phyloP scores from a whole-genome alignment of 345 rosid species.

The Populus nigra region DNA sequence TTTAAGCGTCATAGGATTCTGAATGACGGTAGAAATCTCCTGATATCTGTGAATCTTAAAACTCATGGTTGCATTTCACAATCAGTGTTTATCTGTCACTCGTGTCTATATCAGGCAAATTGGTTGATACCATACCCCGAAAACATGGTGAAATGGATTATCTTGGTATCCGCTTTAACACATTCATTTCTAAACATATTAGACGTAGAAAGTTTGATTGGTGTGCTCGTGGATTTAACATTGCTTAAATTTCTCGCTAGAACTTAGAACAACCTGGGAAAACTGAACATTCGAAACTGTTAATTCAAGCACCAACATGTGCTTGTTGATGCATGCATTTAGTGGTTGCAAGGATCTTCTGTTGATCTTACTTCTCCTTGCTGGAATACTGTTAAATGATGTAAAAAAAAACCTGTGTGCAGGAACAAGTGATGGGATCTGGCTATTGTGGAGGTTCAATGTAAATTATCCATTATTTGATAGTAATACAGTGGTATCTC shows the following conservation, averaged over 20 bases:
- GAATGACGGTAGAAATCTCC: neutral
- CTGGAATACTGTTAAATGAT: neutral
- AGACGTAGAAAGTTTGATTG: neutral
- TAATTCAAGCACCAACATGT: neutral
- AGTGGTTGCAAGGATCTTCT: neutral
- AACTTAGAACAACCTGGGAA: neutral
- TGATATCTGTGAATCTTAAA: conserved; percentile 1
- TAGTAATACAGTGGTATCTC: neutral
- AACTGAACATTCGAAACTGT: neutral
- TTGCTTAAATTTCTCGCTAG: neutral
- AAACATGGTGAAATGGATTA: neutral
- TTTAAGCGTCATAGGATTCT: conserved; percentile 10
- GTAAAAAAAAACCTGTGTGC: neutral
- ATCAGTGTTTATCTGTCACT: neutral
- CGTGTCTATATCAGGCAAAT: neutral
- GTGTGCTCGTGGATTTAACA: neutral
- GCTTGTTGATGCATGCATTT: neutral
- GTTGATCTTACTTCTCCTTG: neutral
- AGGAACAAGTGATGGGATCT: neutral
- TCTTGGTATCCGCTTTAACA: neutral
- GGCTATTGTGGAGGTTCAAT: neutral
- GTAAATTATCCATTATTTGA: neutral
- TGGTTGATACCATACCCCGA: neutral
- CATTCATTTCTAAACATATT: neutral
- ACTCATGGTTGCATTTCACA: neutral